phyloP scores from a whole-genome alignment of 768 basidiomycete species.

The Boletus huronensis region DNA sequence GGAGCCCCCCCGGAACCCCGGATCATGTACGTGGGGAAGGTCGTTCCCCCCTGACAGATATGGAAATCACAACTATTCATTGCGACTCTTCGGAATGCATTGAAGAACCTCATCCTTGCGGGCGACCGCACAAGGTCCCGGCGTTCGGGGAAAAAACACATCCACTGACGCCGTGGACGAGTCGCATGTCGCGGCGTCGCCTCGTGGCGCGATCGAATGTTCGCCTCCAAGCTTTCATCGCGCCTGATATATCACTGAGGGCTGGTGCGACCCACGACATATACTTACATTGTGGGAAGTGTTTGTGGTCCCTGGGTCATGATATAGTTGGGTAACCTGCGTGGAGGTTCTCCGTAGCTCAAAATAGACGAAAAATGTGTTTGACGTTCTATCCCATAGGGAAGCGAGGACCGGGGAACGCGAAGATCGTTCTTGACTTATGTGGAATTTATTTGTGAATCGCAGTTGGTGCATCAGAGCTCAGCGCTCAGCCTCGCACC shows the following conservation, averaged over 20 bases:
- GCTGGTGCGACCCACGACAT: not conserved
- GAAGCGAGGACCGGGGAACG: not conserved
- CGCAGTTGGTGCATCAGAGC: not conserved
- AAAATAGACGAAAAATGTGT: not conserved
- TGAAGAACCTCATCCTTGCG: not conserved
- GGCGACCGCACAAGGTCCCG: not conserved
- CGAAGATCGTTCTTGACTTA: too few species aligned
- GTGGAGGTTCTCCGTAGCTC: not conserved
- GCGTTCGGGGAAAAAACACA: not conserved
- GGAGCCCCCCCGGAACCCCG: not conserved
- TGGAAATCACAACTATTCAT: not conserved
- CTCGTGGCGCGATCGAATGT: not conserved
- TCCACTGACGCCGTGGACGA: not conserved
- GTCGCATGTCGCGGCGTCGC: not conserved
- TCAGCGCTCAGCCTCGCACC: too few species aligned
- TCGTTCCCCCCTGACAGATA: not conserved
- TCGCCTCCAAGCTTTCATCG: not conserved
- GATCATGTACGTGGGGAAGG: not conserved
- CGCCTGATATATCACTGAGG: not conserved
- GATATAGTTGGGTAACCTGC: not conserved
- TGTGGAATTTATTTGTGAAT: too few species aligned
- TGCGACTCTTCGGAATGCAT: not conserved
- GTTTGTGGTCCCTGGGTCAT: not conserved
- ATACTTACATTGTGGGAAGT: not conserved
- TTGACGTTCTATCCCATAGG: not conserved